Conservation (phyloP, 768 basidiomycete species). For the Tulasnella sp. region DNA sequence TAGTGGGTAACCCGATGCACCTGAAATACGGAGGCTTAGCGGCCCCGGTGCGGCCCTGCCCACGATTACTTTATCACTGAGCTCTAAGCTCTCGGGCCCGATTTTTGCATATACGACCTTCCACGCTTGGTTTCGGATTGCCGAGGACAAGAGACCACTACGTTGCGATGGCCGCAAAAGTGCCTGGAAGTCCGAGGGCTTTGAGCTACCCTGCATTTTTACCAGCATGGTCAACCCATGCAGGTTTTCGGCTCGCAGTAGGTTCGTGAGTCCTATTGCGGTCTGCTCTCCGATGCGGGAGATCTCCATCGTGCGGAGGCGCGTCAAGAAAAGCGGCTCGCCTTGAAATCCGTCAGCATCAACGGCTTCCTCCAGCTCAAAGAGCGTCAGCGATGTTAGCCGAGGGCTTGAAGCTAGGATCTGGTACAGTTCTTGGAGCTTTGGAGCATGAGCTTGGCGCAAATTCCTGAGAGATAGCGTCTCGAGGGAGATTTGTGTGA, state of each 20-base stretch:
- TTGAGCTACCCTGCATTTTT: not conserved
- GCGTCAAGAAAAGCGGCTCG: not conserved
- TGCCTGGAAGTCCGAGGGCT: not conserved
- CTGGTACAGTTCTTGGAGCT: not conserved
- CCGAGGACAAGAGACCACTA: not conserved
- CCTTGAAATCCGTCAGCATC: not conserved
- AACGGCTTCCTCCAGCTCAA: not conserved
- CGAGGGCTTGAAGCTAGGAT: not conserved
- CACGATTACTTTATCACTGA: not conserved
- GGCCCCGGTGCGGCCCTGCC: not conserved
- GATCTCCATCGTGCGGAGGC: not conserved
- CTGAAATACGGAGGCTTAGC: not conserved
- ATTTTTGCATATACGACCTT: not conserved
- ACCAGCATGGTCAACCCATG: not conserved
- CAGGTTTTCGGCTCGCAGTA: not conserved
- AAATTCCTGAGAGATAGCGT: not conserved
- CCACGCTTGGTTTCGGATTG: not conserved
- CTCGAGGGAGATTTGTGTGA: not conserved
- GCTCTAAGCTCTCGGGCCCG: not conserved
- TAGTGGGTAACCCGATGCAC: not conserved
- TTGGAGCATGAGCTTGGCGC: not conserved
- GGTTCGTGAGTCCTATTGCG: not conserved
- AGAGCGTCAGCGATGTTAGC: not conserved
- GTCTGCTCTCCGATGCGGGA: not conserved
- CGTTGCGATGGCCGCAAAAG: not conserved